Evolutionary conservation across 1,284 basidiomycete species (phyloP), one percentile per base, ranked within the genome.

Genomic region (Chalciporus sp.): DNA sequence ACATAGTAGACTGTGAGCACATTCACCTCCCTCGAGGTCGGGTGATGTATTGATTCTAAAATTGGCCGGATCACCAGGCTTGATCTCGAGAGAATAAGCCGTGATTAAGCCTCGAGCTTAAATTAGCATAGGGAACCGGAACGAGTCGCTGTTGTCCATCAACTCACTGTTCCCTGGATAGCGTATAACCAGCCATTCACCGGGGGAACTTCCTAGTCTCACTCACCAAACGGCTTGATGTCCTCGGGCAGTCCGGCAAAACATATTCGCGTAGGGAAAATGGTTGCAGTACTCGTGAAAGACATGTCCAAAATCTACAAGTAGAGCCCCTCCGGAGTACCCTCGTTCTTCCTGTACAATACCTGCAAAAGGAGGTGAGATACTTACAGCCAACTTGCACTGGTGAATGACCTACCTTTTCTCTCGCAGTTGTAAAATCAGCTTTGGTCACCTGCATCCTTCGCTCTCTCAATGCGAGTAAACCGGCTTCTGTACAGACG

Each of bases 361-460:
- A 92, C 88, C 88, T 90, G 59, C n/a, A 61, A 43, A 37, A 51
- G 1, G 1, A 41, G n/a, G 46, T 69, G 47, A 58, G 50, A 53
- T 46, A 55, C 55, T 46, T 19, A 28, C 20, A 16, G 51, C 61
- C 43, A 66, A 57, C 16, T 8, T 14, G 37, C 31, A 45, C 28
- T 2, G 23, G 23, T 23, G 12, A 42, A 33, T 44, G 17, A 55
- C 78, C 39, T 52, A 92, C 94, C 83, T 95, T 94, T 76, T 95
- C 94, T 67, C 93, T 78, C 4, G 94, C 94, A 23, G 87, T 72
- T 7, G 90, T 88, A 65, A 96, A 94, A 74, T 96, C 94, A 39
- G 79, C 82, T 75, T 98, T 98, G 35, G 90, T 98, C 12, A 99
- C 96, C 59, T 94, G 81, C 96, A 99, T 99, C 53, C 97, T 81